A percentile compares a stretch with the other conserved stretches of the same genome.
Evolutionary conservation across 2,329 filamentous ascomycete species (phyloP).

Genomic region (Clonostachys rosea): DNA sequence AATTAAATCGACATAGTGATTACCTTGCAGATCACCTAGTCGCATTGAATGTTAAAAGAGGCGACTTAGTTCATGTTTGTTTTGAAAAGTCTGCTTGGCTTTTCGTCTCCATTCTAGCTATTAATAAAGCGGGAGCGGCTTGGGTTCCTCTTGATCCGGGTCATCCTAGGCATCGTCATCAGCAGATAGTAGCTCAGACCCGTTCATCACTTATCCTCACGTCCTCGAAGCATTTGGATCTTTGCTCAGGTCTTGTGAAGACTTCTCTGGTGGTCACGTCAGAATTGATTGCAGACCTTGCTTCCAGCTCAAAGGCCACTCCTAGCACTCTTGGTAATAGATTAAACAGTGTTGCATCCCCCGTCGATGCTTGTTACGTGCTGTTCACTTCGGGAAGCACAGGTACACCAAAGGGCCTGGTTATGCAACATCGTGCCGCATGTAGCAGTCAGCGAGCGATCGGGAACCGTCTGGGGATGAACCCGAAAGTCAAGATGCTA

Average conservation of each 20-base stretch:
- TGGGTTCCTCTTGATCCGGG: conserved; percentile 5
- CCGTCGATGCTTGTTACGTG: conserved; percentile 6
- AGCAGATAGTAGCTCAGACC: conserved; percentile 2
- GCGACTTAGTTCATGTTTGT: conserved; percentile 4
- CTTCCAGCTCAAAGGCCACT: neutral
- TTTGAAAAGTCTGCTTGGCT: conserved; percentile 8
- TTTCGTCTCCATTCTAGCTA: conserved; percentile 4
- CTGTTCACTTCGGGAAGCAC: conserved; percentile 16
- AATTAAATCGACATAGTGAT: neutral
- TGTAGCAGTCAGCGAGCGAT: conserved; percentile 9
- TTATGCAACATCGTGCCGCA: conserved; percentile 10
- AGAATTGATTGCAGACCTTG: neutral
- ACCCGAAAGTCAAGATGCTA: conserved; percentile 11
- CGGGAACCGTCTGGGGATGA: conserved; percentile 10
- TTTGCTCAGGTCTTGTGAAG: neutral
- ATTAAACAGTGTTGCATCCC: too few species aligned
- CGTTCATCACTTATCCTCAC: neutral
- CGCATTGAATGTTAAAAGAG: neutral
- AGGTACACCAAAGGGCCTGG: conserved; percentile 12
- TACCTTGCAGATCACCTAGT: neutral
- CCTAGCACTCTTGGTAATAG: neutral
- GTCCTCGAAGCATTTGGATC: neutral
- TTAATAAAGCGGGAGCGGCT: conserved; percentile 7
- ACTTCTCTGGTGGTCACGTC: neutral
- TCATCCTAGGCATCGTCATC: conserved; percentile 2